These are phyloP conservation scores for Croton setiger DNA, from an alignment of 441 rosid species.

Conservation along the genomic window DNA sequence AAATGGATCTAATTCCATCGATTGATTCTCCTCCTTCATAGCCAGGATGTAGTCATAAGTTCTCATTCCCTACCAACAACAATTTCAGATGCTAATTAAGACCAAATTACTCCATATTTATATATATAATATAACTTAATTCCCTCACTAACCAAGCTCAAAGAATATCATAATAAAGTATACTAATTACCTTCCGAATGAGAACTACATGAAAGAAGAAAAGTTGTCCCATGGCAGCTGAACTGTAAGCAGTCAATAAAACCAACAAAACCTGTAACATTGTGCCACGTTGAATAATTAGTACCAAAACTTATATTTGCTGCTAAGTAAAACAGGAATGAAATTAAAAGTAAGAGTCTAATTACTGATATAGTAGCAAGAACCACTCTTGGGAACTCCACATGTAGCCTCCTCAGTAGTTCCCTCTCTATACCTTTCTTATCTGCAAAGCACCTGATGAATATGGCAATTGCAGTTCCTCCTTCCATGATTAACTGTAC, in stretches of 20 bases:
- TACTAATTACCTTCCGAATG: constrained; percentile 68
- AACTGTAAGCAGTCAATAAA: constrained; percentile 71
- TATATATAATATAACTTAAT: not conserved
- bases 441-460: constrained; percentile 82
- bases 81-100: not conserved
- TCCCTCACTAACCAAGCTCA: constrained; percentile 8
- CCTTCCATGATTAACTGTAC: constrained; percentile 83
- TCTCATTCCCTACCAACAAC: constrained; percentile 73
- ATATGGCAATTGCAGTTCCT: constrained; percentile 82
- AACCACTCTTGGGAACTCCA: constrained; percentile 68
- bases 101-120: not conserved
- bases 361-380: constrained; percentile 81
- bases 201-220: constrained; percentile 93
- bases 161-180: not conserved
- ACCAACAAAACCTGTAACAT: constrained; percentile 64
- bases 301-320: not conserved
- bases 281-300: constrained; percentile 23
- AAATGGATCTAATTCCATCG: constrained; percentile 51
- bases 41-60: constrained; percentile 96
- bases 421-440: constrained; percentile 77
- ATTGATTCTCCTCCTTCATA: constrained; percentile 81
- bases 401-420: constrained; percentile 48
- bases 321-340: not conserved
- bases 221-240: constrained; percentile 97
- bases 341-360: not conserved